These are phyloP conservation scores for Umbilicaria muhlenbergii DNA, from an alignment of 495 filamentous ascomycete genomes.

Conservation along the genomic window DNA sequence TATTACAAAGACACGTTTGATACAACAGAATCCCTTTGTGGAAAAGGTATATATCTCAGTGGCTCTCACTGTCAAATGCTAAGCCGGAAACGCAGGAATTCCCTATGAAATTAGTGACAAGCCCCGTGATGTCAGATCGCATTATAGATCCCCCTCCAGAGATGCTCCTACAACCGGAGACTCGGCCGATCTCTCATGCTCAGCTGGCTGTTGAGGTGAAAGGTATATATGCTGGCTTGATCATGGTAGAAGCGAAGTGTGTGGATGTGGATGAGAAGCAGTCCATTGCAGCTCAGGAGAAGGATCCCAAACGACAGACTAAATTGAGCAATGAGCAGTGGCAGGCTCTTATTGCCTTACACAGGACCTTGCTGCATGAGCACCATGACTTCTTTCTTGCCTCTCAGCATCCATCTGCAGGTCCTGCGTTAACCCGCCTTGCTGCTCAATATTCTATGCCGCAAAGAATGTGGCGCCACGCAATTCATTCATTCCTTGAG, in stretches of 20 bases:
- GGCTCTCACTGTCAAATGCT: too few species aligned
- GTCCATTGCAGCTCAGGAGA: slow-evolving; percentile 15
- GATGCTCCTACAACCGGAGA: slow-evolving; percentile 41
- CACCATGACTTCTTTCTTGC: slow-evolving; percentile 35
- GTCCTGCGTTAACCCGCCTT: slow-evolving; percentile 19
- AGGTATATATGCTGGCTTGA: slow-evolving; percentile 30
- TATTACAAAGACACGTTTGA: neutral
- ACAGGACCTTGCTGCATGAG: slow-evolving; percentile 26
- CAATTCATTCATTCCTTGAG: slow-evolving; percentile 34
- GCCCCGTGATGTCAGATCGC: too few species aligned
- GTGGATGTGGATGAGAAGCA: slow-evolving; percentile 27
- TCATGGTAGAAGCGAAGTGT: slow-evolving; percentile 35
- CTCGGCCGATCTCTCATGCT: slow-evolving; percentile 56
- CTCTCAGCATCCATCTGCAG: slow-evolving; percentile 32
- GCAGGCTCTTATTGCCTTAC: slow-evolving; percentile 32
- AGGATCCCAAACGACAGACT: slow-evolving; percentile 9
- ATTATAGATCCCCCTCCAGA: slow-evolving; percentile 1
- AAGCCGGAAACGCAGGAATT: too few species aligned
- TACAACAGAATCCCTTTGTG: neutral
- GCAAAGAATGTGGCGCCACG: slow-evolving; percentile 35
- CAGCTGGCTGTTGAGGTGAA: slow-evolving; percentile 41
- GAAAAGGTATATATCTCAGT: too few species aligned
- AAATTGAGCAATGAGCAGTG: slow-evolving; percentile 26
- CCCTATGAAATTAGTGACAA: too few species aligned
- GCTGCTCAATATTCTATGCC: slow-evolving; percentile 32